phyloP scores from a whole-genome alignment of 352 stramenopile genomes.

The Pythium pyrilobum region DNA sequence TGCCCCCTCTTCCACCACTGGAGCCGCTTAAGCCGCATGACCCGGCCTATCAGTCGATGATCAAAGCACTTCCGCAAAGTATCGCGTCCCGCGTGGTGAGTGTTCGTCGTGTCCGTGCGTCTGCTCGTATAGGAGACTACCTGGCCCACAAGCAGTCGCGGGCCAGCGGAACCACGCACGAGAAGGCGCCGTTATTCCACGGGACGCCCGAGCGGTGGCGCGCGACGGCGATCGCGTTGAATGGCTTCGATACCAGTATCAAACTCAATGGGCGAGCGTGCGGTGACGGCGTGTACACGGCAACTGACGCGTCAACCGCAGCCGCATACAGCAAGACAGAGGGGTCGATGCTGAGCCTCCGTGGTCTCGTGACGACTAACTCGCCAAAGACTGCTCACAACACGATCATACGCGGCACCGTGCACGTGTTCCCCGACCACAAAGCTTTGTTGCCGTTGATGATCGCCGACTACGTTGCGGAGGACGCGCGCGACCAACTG shows the following conservation, averaged over 20 bases:
- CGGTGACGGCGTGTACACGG: conserved; percentile 19
- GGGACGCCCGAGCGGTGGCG: conserved; percentile 23
- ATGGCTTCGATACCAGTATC: conserved; percentile 19
- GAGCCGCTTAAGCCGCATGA: background rate
- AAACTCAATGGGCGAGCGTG: conserved; percentile 3
- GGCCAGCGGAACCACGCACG: background rate
- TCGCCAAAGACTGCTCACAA: background rate
- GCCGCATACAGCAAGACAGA: background rate
- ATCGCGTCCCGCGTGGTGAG: background rate
- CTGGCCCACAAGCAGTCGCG: background rate
- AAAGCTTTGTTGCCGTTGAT: conserved; percentile 5
- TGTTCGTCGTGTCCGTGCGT: conserved; percentile 1
- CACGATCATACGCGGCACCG: background rate
- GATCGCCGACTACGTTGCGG: conserved; percentile 11
- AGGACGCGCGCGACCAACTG: conserved; percentile 5
- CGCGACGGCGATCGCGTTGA: conserved; percentile 18
- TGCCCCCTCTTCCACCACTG: conserved; percentile 1
- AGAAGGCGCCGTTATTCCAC: conserved; percentile 15
- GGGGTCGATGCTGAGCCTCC: conserved; percentile 8
- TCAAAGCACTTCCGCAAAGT: background rate
- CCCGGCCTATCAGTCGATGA: background rate
- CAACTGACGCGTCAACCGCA: background rate
- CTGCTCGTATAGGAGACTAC: background rate
- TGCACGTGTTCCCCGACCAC: conserved; percentile 14
- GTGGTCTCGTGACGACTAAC: background rate